Evolutionary conservation across 257 asterid genomes (phyloP).

Genomic region (Rhazya stricta): DNA sequence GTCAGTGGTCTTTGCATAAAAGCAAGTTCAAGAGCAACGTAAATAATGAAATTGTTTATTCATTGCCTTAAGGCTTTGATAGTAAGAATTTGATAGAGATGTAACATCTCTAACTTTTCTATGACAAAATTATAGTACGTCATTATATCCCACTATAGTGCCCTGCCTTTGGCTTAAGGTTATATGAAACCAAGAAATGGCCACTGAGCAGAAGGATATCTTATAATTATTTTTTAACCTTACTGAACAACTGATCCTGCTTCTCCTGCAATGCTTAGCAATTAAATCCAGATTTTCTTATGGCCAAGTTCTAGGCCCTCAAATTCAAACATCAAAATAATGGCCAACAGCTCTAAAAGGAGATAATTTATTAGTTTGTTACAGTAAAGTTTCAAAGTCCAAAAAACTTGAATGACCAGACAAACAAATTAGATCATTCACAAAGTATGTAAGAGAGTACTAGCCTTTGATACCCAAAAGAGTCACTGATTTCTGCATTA

Average conservation of each 20-base stretch:
- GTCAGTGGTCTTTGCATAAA: neutral
- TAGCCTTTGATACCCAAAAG: neutral
- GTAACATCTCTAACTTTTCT: neutral
- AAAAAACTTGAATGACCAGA: neutral
- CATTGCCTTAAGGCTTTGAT: too few relatives aligned
- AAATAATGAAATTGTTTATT: neutral
- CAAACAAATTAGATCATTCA: neutral
- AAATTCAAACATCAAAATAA: neutral
- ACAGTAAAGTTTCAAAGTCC: neutral
- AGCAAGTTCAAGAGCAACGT: neutral
- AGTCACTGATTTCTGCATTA: neutral
- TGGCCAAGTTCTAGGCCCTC: neutral
- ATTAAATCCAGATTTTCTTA: neutral
- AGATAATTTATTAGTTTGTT: neutral
- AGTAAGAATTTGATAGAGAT: neutral
- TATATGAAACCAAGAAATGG: neutral
- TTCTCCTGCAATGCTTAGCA: neutral
- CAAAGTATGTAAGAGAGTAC: neutral
- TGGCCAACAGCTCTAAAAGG: neutral
- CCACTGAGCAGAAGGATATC: neutral
- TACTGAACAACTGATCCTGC: neutral
- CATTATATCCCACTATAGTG: neutral
- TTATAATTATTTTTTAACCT: neutral
- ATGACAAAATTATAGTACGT: neutral
- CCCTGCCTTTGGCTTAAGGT: neutral